These are phyloP conservation scores for Bruguiera sexangula DNA, from an alignment of 345 rosid genomes.

Conservation along the genomic window DNA sequence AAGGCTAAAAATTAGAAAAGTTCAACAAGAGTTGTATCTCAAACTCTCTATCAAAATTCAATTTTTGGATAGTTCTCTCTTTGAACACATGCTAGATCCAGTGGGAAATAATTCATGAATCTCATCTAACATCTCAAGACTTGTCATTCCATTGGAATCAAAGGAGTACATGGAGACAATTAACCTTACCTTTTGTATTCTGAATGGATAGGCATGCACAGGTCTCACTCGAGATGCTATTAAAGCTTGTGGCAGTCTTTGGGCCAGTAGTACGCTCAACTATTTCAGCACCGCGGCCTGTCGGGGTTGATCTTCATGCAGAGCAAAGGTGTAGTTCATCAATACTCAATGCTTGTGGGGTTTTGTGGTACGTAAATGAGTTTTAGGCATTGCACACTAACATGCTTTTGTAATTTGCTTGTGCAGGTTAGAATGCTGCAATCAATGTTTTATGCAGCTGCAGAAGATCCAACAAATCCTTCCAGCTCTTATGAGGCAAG, in stretches of 20 bases:
- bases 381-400: background rate
- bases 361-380: background rate
- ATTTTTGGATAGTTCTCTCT: background rate
- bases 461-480: slow-evolving; percentile 73
- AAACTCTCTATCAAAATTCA: too few species aligned
- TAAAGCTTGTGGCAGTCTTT: slow-evolving; percentile 91
- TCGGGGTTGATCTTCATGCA: slow-evolving; percentile 92
- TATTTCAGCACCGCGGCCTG: slow-evolving; percentile 56
- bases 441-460: slow-evolving; percentile 64
- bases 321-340: slow-evolving; percentile 59
- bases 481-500: slow-evolving; percentile 63
- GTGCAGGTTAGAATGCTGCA: slow-evolving; percentile 80
- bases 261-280: slow-evolving; percentile 66
- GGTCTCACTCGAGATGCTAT: slow-evolving; percentile 81
- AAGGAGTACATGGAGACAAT: background rate
- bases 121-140: background rate
- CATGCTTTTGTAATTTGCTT: background rate
- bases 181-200: slow-evolving; percentile 6
- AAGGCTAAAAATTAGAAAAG: too few species aligned
- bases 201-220: slow-evolving; percentile 52
- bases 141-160: background rate
- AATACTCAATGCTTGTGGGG: background rate
- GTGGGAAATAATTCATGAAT: background rate
- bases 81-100: background rate
- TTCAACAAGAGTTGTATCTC: too few species aligned